phyloP scores from a whole-genome alignment of 352 stramenopile genomes.

The Phytophthora tubulina region DNA sequence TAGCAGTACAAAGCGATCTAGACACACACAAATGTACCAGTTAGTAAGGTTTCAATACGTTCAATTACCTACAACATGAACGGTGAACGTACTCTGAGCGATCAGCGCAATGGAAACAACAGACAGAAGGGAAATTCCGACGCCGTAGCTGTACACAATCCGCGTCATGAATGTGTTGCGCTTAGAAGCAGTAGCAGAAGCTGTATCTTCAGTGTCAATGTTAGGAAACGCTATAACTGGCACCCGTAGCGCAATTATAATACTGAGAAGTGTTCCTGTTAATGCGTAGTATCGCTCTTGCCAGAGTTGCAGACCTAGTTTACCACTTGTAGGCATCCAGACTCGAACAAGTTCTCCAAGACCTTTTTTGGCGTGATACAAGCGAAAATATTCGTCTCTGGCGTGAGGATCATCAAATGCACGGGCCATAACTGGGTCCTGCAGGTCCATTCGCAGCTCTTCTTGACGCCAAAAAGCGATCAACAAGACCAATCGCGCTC shows the following conservation, averaged over 20 bases:
- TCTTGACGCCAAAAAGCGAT: constrained; percentile 69
- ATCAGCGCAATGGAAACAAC: constrained; percentile 53
- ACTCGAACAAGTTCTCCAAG: constrained; percentile 56
- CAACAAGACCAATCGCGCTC: constrained; percentile 38
- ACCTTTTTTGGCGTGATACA: constrained; percentile 54
- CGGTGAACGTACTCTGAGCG: constrained; percentile 39
- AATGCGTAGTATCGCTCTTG: constrained; percentile 54
- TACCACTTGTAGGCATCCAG: constrained; percentile 73
- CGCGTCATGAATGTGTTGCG: constrained; percentile 51
- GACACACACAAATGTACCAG: constrained; percentile 8
- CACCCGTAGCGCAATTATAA: constrained; percentile 16
- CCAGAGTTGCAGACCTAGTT: constrained; percentile 58
- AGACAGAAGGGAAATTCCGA: constrained; percentile 44
- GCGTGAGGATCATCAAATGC: constrained; percentile 45
- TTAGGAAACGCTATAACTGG: constrained; percentile 8
- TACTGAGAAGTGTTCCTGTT: constrained; percentile 38
- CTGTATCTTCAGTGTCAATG: neutral
- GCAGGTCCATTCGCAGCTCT: constrained; percentile 55
- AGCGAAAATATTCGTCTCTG: constrained; percentile 54
- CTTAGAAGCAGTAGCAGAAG: constrained; percentile 7
- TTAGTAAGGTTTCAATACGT: neutral
- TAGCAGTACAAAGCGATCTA: constrained; percentile 66
- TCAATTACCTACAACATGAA: neutral
- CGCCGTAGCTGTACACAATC: constrained; percentile 52
- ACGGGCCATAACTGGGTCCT: constrained; percentile 46